Evolutionary conservation across 164 flowering plant species (phyloP).

Genomic region (Aristolochia contorta): DNA sequence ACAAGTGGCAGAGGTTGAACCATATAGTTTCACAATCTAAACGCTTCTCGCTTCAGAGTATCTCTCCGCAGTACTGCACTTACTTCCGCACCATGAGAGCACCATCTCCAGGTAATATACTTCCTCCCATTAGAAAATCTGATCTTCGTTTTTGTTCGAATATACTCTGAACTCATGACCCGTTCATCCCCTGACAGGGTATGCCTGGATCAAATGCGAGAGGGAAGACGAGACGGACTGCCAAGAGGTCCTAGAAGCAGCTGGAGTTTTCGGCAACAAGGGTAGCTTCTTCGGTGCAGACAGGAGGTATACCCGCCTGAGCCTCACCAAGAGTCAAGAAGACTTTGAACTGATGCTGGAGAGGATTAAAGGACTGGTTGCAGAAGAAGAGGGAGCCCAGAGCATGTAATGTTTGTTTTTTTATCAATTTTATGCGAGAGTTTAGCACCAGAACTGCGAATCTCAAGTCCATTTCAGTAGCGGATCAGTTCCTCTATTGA

Average conservation of each 20-base stretch:
- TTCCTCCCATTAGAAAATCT: no score
- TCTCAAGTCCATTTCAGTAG: no score
- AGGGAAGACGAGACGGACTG: conserved; percentile 51
- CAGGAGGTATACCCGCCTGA: conserved; percentile 38
- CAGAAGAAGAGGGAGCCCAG: conserved; percentile 13
- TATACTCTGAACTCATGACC: no score
- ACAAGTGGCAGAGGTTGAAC: conserved; percentile 42
- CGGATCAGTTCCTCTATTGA: no score
- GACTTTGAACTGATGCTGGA: conserved; percentile 33
- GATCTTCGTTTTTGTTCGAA: not conserved
- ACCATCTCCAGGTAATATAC: conserved; percentile 50
- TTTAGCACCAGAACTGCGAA: no score
- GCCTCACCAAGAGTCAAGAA: conserved; percentile 37
- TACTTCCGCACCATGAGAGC: conserved; percentile 29
- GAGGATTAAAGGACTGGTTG: conserved; percentile 18
- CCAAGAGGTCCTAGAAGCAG: conserved; percentile 29
- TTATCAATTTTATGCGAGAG: no score
- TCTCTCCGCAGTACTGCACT: conserved; percentile 36
- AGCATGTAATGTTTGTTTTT: conserved; percentile 7
- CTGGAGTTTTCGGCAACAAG: conserved; percentile 35
- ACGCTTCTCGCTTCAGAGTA: conserved; percentile 40
- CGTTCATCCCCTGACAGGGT: conserved; percentile 29
- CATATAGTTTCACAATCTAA: conserved; percentile 22
- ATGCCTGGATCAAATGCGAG: conserved; percentile 73
- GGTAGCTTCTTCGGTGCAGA: conserved; percentile 34